Base-by-base conservation (phyloP, 305 asterid genomes). In the Stenogyne calaminthoides region DNA sequence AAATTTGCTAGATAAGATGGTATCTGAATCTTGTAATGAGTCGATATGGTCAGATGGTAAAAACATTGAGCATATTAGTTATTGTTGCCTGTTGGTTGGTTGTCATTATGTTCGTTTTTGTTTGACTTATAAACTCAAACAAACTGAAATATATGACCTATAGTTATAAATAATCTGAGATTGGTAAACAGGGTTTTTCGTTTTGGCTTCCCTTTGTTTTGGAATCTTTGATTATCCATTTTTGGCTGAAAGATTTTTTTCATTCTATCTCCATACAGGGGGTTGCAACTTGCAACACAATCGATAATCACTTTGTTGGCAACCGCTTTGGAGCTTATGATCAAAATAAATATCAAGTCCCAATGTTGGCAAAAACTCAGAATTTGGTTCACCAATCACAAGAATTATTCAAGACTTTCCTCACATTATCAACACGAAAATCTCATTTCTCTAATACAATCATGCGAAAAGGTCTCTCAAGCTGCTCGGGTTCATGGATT, bases 401-500 rank as follows among this genome's bases (percentile, higher is more conserved):
- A 4, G 27, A 65, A 37, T 70, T 64, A 67, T 49, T 78, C 83
- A 1, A 63, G 44, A 12, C 19, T 73, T 66, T 74, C 78, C 27
- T 78, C 90, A 22, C 77, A 76, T 66, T 9, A 73, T 58, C 68
- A 77, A 2, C 57, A 72, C 36, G 80, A 79, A 69, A 70, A 79
- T 36, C 84, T 89, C 29, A 57, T 84, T 59, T 74, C 81, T 76
- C 80, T 85, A 25, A 36, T 89, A 36, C 87, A 88, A 74, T 86
- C 87, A 44, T 89, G 94, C 82, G 79, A 77, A 5, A 71, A 63
- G 56, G 25, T 71, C 76, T 49, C 79, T 25, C 83, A 82, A 78
- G 75, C 80, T 52, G 71, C 85, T 76, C 90, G 78, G 68, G 60
- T 86, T 71, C 96, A 89, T 72, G 86, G 87, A 32, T 79, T 76